phyloP scores from a whole-genome alignment of 2,329 filamentous ascomycete genomes.

The Phaeophleospora eucalypticola region DNA sequence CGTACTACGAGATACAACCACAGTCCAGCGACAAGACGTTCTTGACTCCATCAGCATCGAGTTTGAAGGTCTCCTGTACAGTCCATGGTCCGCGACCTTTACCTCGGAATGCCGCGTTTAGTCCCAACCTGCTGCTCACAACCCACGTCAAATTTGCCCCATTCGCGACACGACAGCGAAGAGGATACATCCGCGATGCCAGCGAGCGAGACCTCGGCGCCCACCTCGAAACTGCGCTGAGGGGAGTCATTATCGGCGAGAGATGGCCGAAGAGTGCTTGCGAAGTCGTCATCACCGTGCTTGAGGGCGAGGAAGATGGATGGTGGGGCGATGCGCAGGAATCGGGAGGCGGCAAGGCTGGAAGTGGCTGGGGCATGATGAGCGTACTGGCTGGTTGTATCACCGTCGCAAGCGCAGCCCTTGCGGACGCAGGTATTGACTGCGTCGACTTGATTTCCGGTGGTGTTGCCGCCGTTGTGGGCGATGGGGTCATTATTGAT shows the following conservation, averaged over 20 bases:
- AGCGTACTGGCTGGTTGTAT: slow-evolving; percentile 88
- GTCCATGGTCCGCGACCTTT: slow-evolving; percentile 91
- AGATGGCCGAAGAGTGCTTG: slow-evolving; percentile 97
- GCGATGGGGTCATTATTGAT: slow-evolving; percentile 63
- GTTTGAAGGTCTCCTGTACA: slow-evolving; percentile 86
- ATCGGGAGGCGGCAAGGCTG: slow-evolving; percentile 35
- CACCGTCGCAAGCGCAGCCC: slow-evolving; percentile 85
- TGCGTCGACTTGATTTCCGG: slow-evolving; percentile 87
- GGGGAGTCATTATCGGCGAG: slow-evolving; percentile 86
- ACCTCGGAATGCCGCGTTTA: slow-evolving; percentile 84
- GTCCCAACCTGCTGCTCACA: slow-evolving; percentile 83
- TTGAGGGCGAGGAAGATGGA: slow-evolving; percentile 85
- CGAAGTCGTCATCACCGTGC: slow-evolving; percentile 87
- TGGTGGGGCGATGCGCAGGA: slow-evolving; percentile 55
- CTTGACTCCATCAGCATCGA: slow-evolving; percentile 55
- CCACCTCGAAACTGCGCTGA: slow-evolving; percentile 84
- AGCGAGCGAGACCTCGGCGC: slow-evolving; percentile 85
- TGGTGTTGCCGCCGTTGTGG: slow-evolving; percentile 77
- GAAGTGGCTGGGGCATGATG: slow-evolving; percentile 72
- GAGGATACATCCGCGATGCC: slow-evolving; percentile 80
- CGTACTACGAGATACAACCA: slow-evolving; percentile 66
- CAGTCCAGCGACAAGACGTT: slow-evolving; percentile 39
- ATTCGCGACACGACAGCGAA: slow-evolving; percentile 77
- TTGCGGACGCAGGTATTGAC: slow-evolving; percentile 93
- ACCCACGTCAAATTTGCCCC: slow-evolving; percentile 96